phyloP scores from a whole-genome alignment of 768 basidiomycete genomes.

The Rhodosporidiobolus odoratus region DNA sequence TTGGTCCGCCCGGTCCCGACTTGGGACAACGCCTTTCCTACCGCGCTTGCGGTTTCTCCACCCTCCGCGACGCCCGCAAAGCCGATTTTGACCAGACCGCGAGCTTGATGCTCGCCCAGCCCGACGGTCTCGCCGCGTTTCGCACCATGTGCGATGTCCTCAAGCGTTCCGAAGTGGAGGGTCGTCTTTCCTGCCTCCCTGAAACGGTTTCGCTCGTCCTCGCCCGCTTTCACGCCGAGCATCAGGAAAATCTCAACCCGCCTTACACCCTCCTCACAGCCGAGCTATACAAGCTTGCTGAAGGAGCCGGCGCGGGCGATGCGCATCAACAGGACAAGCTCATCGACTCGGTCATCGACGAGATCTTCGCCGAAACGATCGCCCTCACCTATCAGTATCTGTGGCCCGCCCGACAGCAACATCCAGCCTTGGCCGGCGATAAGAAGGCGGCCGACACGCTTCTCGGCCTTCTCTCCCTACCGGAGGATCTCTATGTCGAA shows the following conservation, averaged over 20 bases:
- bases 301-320: constrained; percentile 22
- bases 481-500: neutral
- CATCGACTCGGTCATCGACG: constrained; percentile 22
- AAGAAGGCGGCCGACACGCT: constrained; percentile 10
- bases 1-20: constrained; percentile 34
- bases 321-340: constrained; percentile 17
- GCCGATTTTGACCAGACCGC: constrained; percentile 64
- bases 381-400: neutral
- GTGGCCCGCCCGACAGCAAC: neutral
- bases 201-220: constrained; percentile 17
- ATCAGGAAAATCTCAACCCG: neutral
- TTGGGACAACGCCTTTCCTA: constrained; percentile 54
- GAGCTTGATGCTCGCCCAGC: constrained; percentile 56
- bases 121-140: constrained; percentile 53
- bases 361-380: constrained; percentile 18
- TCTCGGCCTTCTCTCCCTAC: neutral
- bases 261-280: neutral
- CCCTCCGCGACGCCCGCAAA: constrained; percentile 62
- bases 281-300: neutral
- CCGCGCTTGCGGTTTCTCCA: constrained; percentile 67
- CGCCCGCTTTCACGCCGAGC: neutral
- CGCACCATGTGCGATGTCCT: constrained; percentile 60
- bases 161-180: constrained; percentile 47
- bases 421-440: neutral
- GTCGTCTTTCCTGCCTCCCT: constrained; percentile 54